Evolutionary conservation across 192 early-diverging fungal species (phyloP).

Genomic region (Glomus cerebriforme): DNA sequence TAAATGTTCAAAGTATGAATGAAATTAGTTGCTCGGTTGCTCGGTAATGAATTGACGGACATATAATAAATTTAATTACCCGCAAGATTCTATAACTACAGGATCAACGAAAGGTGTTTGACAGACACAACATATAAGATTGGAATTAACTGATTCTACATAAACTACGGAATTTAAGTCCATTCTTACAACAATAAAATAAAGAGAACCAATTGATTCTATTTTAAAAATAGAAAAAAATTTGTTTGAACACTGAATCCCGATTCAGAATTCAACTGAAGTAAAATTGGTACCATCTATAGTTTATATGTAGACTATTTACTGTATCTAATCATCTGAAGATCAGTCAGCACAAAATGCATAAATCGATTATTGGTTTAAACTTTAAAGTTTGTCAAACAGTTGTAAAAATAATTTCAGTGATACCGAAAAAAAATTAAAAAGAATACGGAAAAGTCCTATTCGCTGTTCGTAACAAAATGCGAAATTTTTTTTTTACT

Average conservation of each 20-base stretch:
- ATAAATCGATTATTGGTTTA: too few species aligned
- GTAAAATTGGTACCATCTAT: background rate
- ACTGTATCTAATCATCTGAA: too few species aligned
- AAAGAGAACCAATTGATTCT: background rate
- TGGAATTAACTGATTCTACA: slow-evolving; percentile 40
- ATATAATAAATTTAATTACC: slow-evolving; percentile 32
- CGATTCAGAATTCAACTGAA: background rate
- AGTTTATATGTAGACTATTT: too few species aligned
- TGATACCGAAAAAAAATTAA: too few species aligned
- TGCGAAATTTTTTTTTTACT: too few species aligned
- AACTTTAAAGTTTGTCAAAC: too few species aligned
- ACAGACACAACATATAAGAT: slow-evolving; percentile 52
- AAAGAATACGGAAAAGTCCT: too few species aligned
- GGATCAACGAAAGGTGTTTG: slow-evolving; percentile 50
- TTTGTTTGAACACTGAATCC: background rate
- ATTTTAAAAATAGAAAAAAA: background rate
- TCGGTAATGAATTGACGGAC: background rate
- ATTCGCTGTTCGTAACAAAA: too few species aligned
- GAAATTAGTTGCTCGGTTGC: background rate
- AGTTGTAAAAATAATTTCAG: too few species aligned
- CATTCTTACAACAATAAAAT: background rate
- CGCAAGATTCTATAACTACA: slow-evolving; percentile 42
- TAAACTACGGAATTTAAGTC: slow-evolving; percentile 33
- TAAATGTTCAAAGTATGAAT: background rate
- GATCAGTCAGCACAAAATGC: too few species aligned